Conservation (phyloP, 352 stramenopile genomes). For the Aphanomyces cochlioides region DNA sequence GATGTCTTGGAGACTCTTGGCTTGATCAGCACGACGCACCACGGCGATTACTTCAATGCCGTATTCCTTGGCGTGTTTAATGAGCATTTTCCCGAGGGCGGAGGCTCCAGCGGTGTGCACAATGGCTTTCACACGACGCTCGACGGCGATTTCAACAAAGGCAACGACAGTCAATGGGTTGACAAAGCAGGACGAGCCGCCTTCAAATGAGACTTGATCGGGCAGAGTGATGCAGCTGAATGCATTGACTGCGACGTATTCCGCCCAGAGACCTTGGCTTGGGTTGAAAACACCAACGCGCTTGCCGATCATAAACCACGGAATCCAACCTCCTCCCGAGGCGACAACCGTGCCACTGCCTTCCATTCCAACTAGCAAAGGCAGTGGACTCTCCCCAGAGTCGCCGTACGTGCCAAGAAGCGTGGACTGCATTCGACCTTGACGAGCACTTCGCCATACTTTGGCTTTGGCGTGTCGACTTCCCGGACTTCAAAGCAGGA, state of each 20-base stretch:
- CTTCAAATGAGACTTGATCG: slow-evolving; percentile 24
- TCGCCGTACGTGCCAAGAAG: slow-evolving; percentile 6
- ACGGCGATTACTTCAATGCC: no score
- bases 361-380: slow-evolving; percentile 25
- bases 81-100: no score
- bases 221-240: slow-evolving; percentile 16
- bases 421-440: slow-evolving; percentile 26
- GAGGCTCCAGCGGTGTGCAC: no score
- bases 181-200: slow-evolving; percentile 32
- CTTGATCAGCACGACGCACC: no score
- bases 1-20: no score
- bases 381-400: background rate
- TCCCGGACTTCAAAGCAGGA: slow-evolving; percentile 36
- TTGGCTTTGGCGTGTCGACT: slow-evolving; percentile 27
- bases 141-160: slow-evolving; percentile 34
- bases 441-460: slow-evolving; percentile 29
- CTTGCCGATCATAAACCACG: slow-evolving; percentile 21
- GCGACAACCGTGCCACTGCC: slow-evolving; percentile 31
- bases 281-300: slow-evolving; percentile 20
- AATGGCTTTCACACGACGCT: slow-evolving; percentile 29
- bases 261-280: slow-evolving; percentile 30
- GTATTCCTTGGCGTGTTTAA: no score
- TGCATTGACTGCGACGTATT: slow-evolving; percentile 29
- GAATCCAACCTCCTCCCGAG: slow-evolving; percentile 22
- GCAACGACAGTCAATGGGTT: slow-evolving; percentile 34